These are phyloP conservation scores for Mycena haematopus DNA, from an alignment of 768 basidiomycete genomes.

Conservation along the genomic window DNA sequence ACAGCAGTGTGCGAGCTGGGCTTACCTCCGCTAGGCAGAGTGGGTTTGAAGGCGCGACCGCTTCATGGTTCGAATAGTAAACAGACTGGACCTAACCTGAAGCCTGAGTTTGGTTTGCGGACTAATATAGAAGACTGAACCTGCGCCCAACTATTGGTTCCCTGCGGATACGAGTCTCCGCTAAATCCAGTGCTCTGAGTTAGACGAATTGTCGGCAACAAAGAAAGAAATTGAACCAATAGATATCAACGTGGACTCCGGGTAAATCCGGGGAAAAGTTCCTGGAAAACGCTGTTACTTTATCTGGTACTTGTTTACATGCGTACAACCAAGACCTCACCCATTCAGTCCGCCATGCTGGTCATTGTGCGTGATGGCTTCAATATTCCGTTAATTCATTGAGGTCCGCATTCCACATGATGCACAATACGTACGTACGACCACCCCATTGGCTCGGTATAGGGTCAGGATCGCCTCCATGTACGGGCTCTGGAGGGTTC, in stretches of 20 bases:
- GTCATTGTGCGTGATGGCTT: conserved; percentile 57
- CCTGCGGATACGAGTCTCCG: conserved; percentile 60
- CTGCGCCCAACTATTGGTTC: conserved; percentile 53
- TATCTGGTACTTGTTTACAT: background rate
- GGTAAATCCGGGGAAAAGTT: conserved; percentile 57
- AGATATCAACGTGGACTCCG: conserved; percentile 54
- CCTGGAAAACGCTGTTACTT: conserved; percentile 10
- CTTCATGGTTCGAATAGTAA: conserved; percentile 52
- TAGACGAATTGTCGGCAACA: background rate
- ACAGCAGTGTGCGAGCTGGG: background rate
- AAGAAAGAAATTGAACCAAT: conserved; percentile 42
- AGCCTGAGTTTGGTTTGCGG: no score
- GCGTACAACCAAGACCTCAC: conserved; percentile 26
- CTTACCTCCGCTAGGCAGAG: conserved; percentile 56
- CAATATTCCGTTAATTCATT: background rate
- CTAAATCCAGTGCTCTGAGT: conserved; percentile 32
- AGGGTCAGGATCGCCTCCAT: conserved; percentile 58
- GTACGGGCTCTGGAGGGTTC: conserved; percentile 48
- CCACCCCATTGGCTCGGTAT: conserved; percentile 52
- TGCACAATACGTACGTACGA: conserved; percentile 46
- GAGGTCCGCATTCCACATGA: background rate
- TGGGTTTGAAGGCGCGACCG: conserved; percentile 52
- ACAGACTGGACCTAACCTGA: conserved; percentile 57
- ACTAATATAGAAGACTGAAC: no score
- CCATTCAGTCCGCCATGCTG: conserved; percentile 52